Evolutionary conservation across 2,329 filamentous ascomycete genomes (phyloP), one percentile per base, ranked within the genome.

Genomic region (Hymenotorrendiella dingleyae): DNA sequence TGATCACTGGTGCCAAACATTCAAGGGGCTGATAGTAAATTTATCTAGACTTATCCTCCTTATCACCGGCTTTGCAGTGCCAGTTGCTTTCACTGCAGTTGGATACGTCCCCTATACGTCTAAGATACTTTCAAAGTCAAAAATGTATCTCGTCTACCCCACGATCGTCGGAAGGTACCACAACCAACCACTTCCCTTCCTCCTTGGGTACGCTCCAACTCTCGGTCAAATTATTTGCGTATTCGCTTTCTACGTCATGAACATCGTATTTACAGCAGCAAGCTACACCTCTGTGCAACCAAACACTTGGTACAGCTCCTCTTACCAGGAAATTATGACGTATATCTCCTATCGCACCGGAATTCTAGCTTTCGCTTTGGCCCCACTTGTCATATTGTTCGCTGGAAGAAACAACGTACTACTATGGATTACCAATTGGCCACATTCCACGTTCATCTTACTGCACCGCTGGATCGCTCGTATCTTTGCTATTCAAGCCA

Each of bases 381-480:
- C 45, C n/a, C 46, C 50, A n/a, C 40, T 54, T 2, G 24, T 48
- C 12, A 46, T 50, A 27, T 37, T 55, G 8, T 55, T 52, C 21
- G 40, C 46, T 8, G 37, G 46, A 3, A 23, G 52, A 3, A 55
- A 50, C 38, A 53, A 52, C 26, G 20, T 49, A n/a, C 38, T 55
- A 9, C 42, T 55, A 12, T 51, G 45, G 39, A 14, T 49, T 2
- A 46, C 48, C 0, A 47, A 43, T 16, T 75, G 71, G 70, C 66
- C 62, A 0, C 67, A 72, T 46, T 64, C 64, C 0, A 75, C 73
- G 0, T 74, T 63, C 40, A 46, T 74, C 3, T 53, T 74, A 0
- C 58, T 74, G 0, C 72, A 77, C 47, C 63, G 71, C 9, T 74
- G 69, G 69, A 56, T 71, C 1, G 72, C 70, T 1, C 56, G 64